Percentiles rank a stretch among this genome's conserved stretches.
Conservation (phyloP, 345 rosid species). For the Moringa oleifera region DNA sequence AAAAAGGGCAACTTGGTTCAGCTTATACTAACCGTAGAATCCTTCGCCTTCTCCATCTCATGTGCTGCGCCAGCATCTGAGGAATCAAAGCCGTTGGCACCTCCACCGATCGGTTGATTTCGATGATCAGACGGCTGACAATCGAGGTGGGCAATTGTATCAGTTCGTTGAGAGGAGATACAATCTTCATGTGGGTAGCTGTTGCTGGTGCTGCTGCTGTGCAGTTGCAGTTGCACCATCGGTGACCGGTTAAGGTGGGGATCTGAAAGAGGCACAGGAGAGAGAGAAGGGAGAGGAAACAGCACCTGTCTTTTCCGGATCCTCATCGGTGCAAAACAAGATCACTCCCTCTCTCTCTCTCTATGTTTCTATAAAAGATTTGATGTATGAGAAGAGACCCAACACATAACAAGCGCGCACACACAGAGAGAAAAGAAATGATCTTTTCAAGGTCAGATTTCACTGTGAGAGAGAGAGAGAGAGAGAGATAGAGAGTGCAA, state of each 20-base stretch:
- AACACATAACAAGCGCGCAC: neutral
- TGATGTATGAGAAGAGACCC: neutral
- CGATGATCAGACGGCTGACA: slow-evolving; percentile 33
- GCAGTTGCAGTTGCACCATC: slow-evolving; percentile 45
- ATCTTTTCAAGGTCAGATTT: slow-evolving; percentile 20
- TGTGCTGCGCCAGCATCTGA: slow-evolving; percentile 12
- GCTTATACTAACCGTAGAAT: slow-evolving; percentile 28
- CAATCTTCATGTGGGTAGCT: too few species aligned
- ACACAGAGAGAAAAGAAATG: neutral
- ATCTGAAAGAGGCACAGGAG: slow-evolving; percentile 81
- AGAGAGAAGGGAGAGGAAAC: slow-evolving; percentile 67
- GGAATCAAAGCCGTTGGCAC: slow-evolving; percentile 12
- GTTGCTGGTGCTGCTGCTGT: slow-evolving; percentile 2
- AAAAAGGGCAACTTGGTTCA: neutral
- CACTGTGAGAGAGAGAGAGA: neutral
- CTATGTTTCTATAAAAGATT: neutral
- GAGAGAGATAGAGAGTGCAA: slow-evolving; percentile 21
- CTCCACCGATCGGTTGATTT: slow-evolving; percentile 35
- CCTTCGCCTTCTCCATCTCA: slow-evolving; percentile 19
- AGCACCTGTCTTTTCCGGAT: slow-evolving; percentile 83
- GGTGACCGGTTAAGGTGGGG: slow-evolving; percentile 51
- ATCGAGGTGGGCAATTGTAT: neutral
- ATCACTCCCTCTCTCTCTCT: slow-evolving; percentile 9
- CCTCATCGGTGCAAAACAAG: slow-evolving; percentile 55
- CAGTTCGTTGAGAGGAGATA: slow-evolving; percentile 11